Evolutionary conservation across 441 rosid genomes (phyloP).

Genomic region (Mallotus repandus): DNA sequence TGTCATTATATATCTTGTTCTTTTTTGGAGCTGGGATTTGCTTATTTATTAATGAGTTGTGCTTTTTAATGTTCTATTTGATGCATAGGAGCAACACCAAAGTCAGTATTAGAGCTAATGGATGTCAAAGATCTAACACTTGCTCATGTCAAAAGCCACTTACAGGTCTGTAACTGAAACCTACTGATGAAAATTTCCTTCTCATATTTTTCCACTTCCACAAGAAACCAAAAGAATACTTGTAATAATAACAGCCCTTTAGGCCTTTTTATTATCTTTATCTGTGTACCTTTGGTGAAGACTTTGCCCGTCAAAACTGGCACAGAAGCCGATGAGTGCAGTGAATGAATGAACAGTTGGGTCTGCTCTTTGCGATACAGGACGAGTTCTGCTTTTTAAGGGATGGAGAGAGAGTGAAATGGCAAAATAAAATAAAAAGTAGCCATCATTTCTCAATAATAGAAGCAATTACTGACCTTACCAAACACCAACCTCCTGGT

Average conservation of each 20-base stretch:
- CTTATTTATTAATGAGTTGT: not conserved
- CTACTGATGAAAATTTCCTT: conserved; percentile 7
- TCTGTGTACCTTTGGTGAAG: conserved; percentile 19
- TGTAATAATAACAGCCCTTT: not conserved
- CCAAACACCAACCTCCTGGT: conserved; percentile 72
- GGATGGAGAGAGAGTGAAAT: conserved; percentile 22
- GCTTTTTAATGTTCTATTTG: not conserved
- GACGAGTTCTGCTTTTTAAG: conserved; percentile 30
- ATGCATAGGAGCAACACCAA: conserved; percentile 77
- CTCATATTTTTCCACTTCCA: not conserved
- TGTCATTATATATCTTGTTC: not conserved
- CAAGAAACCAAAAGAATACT: conserved; percentile 28
- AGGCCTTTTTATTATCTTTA: conserved; percentile 16
- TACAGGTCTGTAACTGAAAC: conserved; percentile 49
- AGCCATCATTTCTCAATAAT: conserved; percentile 84
- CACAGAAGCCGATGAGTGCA: conserved; percentile 26
- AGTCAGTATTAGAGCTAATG: conserved; percentile 87
- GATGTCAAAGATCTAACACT: conserved; percentile 81
- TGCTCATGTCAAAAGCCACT: conserved; percentile 86
- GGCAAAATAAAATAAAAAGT: conserved; percentile 19
- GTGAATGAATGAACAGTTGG: conserved; percentile 28
- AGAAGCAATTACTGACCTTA: conserved; percentile 39
- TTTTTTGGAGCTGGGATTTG: not conserved
- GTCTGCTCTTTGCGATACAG: conserved; percentile 21
- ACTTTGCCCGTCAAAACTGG: conserved; percentile 8